Base-by-base conservation (phyloP, 2,329 filamentous ascomycete species). In the Pseudocercospora musae region DNA sequence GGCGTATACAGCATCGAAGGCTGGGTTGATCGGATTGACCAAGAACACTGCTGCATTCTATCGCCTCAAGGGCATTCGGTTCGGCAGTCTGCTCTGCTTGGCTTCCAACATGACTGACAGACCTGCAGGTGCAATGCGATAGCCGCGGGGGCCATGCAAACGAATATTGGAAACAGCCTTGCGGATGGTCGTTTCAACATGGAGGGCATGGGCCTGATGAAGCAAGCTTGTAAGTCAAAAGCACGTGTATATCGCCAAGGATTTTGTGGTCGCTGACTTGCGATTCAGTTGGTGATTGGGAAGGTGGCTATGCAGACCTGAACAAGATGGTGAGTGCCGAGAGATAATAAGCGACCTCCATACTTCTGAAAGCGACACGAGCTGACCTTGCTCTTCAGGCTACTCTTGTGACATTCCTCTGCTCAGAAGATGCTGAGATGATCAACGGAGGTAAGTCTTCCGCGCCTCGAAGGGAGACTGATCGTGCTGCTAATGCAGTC, bases 31-130 rank as follows among this genome's bases (percentile, higher is more conserved):
- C 2, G 84, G 81, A 0, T 72, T 86, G 60, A 84, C 82, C 13
- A 83, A 82, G 72, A 87, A 83, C 73, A 87, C 83, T 13, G 84
- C 84, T 2, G 78, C 80, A 0, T 83, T 78, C 68, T 87, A 87
- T 68, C 80, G 79, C 0, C 74, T 75, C 29, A 81, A 82, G 72
- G 83, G 83, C 23, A 83, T 87, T 62, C 78, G 66, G 52, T 54
- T 13, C 8, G 29, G 9, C n/a, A 18, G 25, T 13, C 33, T 33
- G 15, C 7, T 10, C n/a, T 50, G 4, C 21, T 13, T 44, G n/a
- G 54, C 15, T n/a, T 46, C 23, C 8, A 20, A 2, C 10, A n/a
- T 10, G 21, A 23, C 18, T 46, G 48, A 27, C 10, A 21, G 15
- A 9, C 11, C 1, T 25, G 4, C 23, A 54, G 52, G 23, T 67